phyloP scores from a whole-genome alignment of 495 filamentous ascomycete species.

The Xylaria flabelliformis region DNA sequence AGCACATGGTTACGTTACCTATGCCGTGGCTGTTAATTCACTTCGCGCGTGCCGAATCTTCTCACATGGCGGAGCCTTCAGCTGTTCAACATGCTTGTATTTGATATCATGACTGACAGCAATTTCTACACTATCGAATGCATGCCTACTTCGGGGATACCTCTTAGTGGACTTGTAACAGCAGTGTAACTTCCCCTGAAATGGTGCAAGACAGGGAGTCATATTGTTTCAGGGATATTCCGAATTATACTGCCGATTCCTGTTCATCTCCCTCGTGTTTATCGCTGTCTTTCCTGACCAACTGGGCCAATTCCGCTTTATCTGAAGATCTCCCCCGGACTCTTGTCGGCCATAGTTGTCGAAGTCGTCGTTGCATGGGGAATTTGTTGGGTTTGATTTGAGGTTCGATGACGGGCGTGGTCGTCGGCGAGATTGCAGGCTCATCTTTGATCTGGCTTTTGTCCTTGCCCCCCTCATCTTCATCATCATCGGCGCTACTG shows the following conservation, averaged over 20 bases:
- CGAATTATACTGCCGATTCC: neutral
- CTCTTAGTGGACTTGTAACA: neutral
- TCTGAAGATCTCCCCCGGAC: neutral
- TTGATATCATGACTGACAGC: conserved; percentile 12
- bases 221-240: conserved; percentile 5
- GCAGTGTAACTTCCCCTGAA: neutral
- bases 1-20: neutral
- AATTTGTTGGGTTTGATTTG: neutral
- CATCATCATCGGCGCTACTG: neutral
- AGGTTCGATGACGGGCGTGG: neutral
- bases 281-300: neutral
- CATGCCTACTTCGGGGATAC: neutral
- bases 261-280: neutral
- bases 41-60: neutral
- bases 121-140: conserved; percentile 8
- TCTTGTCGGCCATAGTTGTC: conserved; percentile 13
- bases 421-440: neutral
- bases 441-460: neutral
- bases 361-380: conserved; percentile 13
- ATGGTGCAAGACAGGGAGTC: neutral
- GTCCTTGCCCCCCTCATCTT: neutral
- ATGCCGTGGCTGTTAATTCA: neutral
- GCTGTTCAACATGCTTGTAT: conserved; percentile 8
- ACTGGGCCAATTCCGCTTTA: conserved; percentile 9
- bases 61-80: neutral